Evolutionary conservation across 805 yeast genomes (phyloP).

Genomic region (Zygoascus tannicola): DNA sequence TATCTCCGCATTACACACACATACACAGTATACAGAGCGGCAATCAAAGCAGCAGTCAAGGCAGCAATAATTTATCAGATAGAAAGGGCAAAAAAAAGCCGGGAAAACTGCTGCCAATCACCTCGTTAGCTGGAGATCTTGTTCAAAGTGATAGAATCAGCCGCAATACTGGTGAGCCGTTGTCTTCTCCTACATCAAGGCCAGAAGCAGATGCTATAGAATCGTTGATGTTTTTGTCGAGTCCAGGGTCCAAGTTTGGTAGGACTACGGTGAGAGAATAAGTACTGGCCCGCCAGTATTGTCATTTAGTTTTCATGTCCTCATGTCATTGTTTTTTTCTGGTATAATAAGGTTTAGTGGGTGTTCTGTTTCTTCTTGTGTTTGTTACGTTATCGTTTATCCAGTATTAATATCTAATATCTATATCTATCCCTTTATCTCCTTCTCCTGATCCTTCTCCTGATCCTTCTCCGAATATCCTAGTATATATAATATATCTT

Average conservation of each 20-base stretch:
- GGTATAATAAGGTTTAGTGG: too few species aligned
- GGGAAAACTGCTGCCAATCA: neutral
- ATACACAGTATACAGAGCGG: too few species aligned
- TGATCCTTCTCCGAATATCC: conserved; percentile 37
- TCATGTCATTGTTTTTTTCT: too few species aligned
- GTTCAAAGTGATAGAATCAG: neutral
- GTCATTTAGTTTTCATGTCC: too few species aligned
- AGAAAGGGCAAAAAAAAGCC: neutral
- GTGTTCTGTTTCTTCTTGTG: too few species aligned
- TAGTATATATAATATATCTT: conserved; percentile 69
- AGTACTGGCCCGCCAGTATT: too few species aligned
- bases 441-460: too few species aligned
- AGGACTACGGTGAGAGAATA: neutral
- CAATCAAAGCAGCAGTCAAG: too few species aligned
- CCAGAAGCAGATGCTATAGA: conserved; percentile 15
- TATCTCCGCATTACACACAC: neutral
- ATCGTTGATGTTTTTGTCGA: conserved; percentile 12
- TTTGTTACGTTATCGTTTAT: too few species aligned
- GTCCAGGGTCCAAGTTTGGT: conserved; percentile 7
- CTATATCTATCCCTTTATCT: too few species aligned
- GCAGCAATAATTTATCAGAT: neutral
- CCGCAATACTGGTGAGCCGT: neutral
- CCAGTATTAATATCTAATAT: too few species aligned
- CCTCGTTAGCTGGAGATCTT: neutral
- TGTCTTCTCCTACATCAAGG: neutral